Evolutionary conservation across 352 stramenopile genomes (phyloP), one percentile per base, ranked within the genome.

Genomic region (Lagenidium giganteum): DNA sequence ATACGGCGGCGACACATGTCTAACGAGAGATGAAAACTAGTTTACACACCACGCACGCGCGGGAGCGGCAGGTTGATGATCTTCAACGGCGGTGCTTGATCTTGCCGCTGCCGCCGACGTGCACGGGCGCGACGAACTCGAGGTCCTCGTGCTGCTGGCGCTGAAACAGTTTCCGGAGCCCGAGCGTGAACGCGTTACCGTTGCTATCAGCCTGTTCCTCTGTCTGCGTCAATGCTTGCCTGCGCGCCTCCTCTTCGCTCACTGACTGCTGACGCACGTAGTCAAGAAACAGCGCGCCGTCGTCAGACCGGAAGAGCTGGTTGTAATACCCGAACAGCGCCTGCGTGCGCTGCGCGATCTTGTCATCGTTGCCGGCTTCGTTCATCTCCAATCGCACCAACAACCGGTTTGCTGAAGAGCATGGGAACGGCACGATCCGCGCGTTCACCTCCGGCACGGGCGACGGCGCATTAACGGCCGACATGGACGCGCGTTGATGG

Each of bases 241-340:
- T 18, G 27, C 21, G 24, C 25, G 41, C 11, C 40, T 57, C 28
- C 5, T 28, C 29, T 30, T 64, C 42, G 13, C 45, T 46, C 21
- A 51, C 36, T 5, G 57, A 61, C 5, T 42, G 57, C 30, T 51
- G 42, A 21, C 71, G 53, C 25, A 87, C 44, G 29, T 83, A 44
- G 20, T 79, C 61, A 21, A 84, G 31, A 30, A 68, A 84, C 45
- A 83, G 52, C 37, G 79, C 70, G 8, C 62, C 51, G 8, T 81
- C 70, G 5, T 79, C 64, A 35, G 68, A 77, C 47, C 81, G 84
- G 55, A 87, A 83, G 16, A 84, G 43, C 44, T 66, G 56, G n/a
- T 64, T 64, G 57, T 84, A 87, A 37, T 87, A 87, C 29, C 69
- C 59, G 21, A 87, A 87, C 1, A 87, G 51, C 12, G 66, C 74